These are phyloP conservation scores for Eucalyptus virginea DNA, from an alignment of 345 rosid species.

Conservation along the genomic window DNA sequence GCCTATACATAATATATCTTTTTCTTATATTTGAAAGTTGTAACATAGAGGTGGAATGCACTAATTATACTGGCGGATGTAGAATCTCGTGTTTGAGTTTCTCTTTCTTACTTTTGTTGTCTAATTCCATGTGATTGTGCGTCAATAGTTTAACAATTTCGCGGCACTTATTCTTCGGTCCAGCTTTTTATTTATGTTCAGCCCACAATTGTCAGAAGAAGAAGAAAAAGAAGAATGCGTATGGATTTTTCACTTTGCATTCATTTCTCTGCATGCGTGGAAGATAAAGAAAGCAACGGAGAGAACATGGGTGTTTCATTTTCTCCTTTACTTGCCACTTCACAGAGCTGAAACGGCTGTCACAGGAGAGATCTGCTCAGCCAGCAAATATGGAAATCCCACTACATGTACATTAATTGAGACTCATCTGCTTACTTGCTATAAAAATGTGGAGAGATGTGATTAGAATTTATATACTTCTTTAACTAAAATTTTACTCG, in stretches of 20 bases:
- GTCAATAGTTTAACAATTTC: background rate
- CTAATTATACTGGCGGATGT: background rate
- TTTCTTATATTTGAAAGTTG: no score
- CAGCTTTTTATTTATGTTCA: background rate
- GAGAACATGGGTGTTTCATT: background rate
- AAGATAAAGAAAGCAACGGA: background rate
- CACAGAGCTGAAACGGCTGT: background rate
- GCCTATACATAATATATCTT: no score
- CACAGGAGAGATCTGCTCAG: background rate
- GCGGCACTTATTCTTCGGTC: background rate
- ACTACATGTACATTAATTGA: background rate
- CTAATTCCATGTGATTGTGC: background rate
- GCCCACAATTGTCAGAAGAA: background rate
- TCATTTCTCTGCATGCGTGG: background rate
- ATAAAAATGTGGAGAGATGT: no score
- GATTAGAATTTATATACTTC: background rate
- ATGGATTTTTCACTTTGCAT: background rate
- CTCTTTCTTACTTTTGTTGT: background rate
- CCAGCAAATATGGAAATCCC: background rate
- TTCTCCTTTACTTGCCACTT: background rate
- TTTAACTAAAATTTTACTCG: no score
- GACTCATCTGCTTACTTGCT: no score
- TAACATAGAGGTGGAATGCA: background rate
- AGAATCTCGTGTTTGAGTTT: background rate
- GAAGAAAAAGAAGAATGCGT: background rate